Percentiles rank a stretch among this genome's conserved stretches.
phyloP scores from a whole-genome alignment of 2,329 filamentous ascomycete genomes.

The Ilyonectria destructans region DNA sequence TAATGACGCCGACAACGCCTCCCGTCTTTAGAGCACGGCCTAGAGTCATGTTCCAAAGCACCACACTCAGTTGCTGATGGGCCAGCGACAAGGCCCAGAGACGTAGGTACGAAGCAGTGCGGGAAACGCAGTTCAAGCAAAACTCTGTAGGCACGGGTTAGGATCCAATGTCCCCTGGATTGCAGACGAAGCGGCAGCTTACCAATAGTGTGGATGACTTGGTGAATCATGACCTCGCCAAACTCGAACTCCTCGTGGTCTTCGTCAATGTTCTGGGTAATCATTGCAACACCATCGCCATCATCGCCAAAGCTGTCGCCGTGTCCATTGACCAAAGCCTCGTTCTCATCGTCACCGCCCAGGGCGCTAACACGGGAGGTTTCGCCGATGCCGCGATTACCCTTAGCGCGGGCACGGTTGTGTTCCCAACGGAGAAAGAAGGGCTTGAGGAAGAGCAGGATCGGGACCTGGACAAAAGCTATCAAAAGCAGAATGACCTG shows the following conservation, averaged over 20 bases:
- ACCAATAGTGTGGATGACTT: conserved; percentile 99
- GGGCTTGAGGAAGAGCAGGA: too few relatives aligned
- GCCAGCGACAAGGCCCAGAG: conserved; percentile 98
- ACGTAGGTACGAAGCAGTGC: conserved; percentile 98
- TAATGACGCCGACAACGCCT: too few relatives aligned
- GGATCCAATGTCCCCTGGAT: conserved; percentile 1
- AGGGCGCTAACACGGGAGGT: conserved; percentile 89
- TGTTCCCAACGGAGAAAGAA: too few relatives aligned
- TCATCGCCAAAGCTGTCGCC: conserved; percentile 77
- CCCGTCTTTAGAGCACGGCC: too few relatives aligned
- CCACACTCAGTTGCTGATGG: too few relatives aligned
- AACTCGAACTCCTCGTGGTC: conserved; percentile 99
- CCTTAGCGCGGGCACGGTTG: conserved; percentile 88
- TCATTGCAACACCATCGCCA: conserved; percentile 88
- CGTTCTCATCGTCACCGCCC: conserved; percentile 89
- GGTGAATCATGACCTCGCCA: conserved; percentile 97
- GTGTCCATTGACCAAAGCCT: conserved; percentile 67
- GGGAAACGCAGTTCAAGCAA: conserved; percentile 98
- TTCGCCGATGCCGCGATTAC: conserved; percentile 95
- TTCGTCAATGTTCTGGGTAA: conserved; percentile 87
- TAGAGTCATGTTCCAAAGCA: too few relatives aligned
- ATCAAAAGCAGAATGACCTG: too few relatives aligned
- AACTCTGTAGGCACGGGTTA: conserved; percentile 77
- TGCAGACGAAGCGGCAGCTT: conserved; percentile 57
- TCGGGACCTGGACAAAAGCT: too few relatives aligned